Conservation (phyloP, 768 basidiomycete genomes). For the Macrocybe gigantea region DNA sequence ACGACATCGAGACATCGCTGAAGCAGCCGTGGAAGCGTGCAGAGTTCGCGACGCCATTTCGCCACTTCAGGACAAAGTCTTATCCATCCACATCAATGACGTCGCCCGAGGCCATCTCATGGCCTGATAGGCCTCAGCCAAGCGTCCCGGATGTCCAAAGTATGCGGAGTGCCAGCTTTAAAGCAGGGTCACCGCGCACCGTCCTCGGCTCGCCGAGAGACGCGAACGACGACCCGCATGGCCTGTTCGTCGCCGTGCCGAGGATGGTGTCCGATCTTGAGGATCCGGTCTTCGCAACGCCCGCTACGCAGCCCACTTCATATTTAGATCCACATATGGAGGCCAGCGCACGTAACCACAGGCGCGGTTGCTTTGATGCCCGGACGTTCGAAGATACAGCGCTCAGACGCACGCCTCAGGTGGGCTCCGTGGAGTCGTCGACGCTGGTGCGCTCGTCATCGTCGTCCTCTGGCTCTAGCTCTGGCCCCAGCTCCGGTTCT, state of each 20-base stretch:
- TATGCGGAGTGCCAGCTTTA: background rate
- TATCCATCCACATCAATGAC: slow-evolving; percentile 31
- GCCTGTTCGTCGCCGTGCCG: slow-evolving; percentile 14
- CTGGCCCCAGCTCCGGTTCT: slow-evolving; percentile 4
- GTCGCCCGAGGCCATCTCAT: slow-evolving; percentile 33
- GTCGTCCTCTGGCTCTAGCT: background rate
- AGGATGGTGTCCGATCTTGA: background rate
- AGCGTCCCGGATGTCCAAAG: background rate
- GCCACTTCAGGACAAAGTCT: slow-evolving; percentile 38
- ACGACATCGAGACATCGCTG: slow-evolving; percentile 51
- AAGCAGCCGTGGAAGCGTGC: slow-evolving; percentile 41
- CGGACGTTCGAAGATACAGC: slow-evolving; percentile 18
- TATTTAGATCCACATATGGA: slow-evolving; percentile 22
- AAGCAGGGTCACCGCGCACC: slow-evolving; percentile 7
- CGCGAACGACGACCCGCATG: slow-evolving; percentile 20
- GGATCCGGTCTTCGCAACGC: no score
- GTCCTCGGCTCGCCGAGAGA: slow-evolving; percentile 51
- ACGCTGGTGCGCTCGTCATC: background rate
- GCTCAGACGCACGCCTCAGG: slow-evolving; percentile 43
- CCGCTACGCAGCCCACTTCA: slow-evolving; percentile 22
- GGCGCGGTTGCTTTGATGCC: slow-evolving; percentile 50
- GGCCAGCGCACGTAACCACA: slow-evolving; percentile 30
- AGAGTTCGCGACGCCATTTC: slow-evolving; percentile 11
- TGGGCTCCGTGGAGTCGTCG: no score
- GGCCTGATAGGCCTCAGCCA: slow-evolving; percentile 23